phyloP scores from a whole-genome alignment of 176 grass and related monocot genomes.

The Puccinellia tenuiflora region DNA sequence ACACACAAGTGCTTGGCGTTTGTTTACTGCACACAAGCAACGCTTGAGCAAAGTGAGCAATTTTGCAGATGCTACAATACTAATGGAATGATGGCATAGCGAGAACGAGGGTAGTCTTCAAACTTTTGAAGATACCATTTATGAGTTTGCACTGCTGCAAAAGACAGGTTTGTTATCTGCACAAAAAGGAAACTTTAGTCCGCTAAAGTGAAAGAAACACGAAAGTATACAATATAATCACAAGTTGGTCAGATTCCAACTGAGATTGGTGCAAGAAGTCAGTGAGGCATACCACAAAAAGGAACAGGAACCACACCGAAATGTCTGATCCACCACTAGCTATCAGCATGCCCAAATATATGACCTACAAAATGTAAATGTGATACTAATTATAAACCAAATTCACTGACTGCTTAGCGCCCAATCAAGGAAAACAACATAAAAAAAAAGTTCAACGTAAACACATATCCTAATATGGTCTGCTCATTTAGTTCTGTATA shows the following conservation, averaged over 20 bases:
- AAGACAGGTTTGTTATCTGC: conserved; percentile 72
- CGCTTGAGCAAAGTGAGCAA: not conserved
- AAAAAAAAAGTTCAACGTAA: not conserved
- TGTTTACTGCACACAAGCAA: not conserved
- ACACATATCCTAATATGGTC: not conserved
- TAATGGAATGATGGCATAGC: conserved; percentile 76
- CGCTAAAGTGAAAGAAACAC: not conserved
- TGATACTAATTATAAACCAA: not conserved
- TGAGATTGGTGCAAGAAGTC: not conserved
- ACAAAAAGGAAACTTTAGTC: not conserved
- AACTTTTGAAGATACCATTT: conserved; percentile 90
- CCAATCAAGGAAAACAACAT: not conserved
- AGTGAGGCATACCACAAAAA: conserved; percentile 72
- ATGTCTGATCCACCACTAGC: conserved; percentile 61
- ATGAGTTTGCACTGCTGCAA: conserved; percentile 78
- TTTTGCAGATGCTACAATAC: conserved; percentile 48
- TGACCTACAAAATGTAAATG: conserved; percentile 47
- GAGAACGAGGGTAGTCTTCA: conserved; percentile 68
- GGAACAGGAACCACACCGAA: conserved; percentile 70
- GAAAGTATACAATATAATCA: not conserved
- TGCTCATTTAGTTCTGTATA: not conserved
- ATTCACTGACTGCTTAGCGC: not conserved
- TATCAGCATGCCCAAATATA: conserved; percentile 77
- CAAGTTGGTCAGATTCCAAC: not conserved
- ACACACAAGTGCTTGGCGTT: not conserved